Evolutionary conservation across 1,139 yeast genomes (phyloP).

Genomic region (Yamadazyma membranifaciens): DNA sequence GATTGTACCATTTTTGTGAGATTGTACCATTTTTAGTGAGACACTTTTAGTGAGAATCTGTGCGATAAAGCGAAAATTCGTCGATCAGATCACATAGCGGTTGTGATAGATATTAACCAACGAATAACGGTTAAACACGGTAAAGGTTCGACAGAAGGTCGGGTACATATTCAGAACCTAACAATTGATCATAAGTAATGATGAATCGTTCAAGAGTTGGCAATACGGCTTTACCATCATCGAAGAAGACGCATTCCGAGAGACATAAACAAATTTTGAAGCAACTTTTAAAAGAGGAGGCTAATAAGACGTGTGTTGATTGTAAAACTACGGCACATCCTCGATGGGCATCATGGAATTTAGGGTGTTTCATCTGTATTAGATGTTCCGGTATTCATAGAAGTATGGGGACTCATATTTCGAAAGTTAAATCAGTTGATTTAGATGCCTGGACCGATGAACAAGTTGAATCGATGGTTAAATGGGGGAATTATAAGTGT

Average conservation of each 20-base stretch:
- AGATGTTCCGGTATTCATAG: slow-evolving; percentile 93
- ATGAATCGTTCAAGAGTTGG: slow-evolving; percentile 8
- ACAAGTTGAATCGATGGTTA: slow-evolving; percentile 77
- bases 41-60: too few relatives aligned
- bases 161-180: too few relatives aligned
- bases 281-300: slow-evolving; percentile 70
- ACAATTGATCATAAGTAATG: not conserved
- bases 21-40: too few relatives aligned
- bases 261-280: slow-evolving; percentile 68
- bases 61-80: too few relatives aligned
- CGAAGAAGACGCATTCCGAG: slow-evolving; percentile 46
- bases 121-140: too few relatives aligned
- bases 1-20: too few relatives aligned
- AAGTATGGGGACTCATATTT: slow-evolving; percentile 92
- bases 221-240: slow-evolving; percentile 32
- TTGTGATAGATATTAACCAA: too few relatives aligned
- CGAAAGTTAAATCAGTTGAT: slow-evolving; percentile 85
- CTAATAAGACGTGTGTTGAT: slow-evolving; percentile 83
- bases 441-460: slow-evolving; percentile 96
- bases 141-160: too few relatives aligned
- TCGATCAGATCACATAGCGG: too few relatives aligned
- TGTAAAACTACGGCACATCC: slow-evolving; percentile 90
- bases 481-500: slow-evolving; percentile 83
- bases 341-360: slow-evolving; percentile 96
- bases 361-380: slow-evolving; percentile 91